phyloP scores from a whole-genome alignment of 1,284 basidiomycete genomes.

The Cryptococcus hybrid region DNA sequence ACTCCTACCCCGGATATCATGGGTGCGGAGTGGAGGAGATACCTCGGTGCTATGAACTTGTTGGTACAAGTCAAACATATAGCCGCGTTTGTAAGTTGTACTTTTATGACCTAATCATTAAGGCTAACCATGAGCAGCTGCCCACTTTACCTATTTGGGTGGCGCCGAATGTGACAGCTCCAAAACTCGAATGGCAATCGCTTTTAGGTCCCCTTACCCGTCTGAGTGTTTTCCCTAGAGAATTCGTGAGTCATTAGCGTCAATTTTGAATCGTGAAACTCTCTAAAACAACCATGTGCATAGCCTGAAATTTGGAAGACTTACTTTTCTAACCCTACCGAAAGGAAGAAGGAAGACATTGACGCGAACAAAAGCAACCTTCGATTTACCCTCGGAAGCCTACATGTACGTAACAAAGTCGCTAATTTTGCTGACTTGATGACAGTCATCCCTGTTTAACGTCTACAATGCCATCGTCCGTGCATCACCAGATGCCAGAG shows the following conservation, averaged over 20 bases:
- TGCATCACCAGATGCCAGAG: constrained; percentile 72
- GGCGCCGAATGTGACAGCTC: constrained; percentile 40
- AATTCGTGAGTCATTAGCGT: constrained; percentile 65
- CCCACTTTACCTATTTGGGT: constrained; percentile 48
- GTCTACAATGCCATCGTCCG: constrained; percentile 87
- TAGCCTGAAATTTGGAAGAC: constrained; percentile 74
- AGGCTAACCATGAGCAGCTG: constrained; percentile 28
- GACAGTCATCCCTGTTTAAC: constrained; percentile 63
- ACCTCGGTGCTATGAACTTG: constrained; percentile 75
- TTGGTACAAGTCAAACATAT: constrained; percentile 79
- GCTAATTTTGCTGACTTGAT: background rate
- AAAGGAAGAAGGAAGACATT: constrained; percentile 68
- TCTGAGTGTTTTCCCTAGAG: constrained; percentile 75
- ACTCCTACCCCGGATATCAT: constrained; percentile 44
- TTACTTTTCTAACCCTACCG: constrained; percentile 83
- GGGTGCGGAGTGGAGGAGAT: constrained; percentile 70
- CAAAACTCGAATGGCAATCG: constrained; percentile 58
- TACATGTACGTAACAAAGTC: constrained; percentile 70
- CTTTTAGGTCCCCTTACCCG: constrained; percentile 79
- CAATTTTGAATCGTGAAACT: background rate
- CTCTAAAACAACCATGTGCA: background rate
- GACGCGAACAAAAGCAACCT: constrained; percentile 80
- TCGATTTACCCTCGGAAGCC: constrained; percentile 70
- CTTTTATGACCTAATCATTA: background rate
- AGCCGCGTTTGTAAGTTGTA: constrained; percentile 60